phyloP scores from a whole-genome alignment of 225 moss, liverwort and hornwort species.

The Physcomitrium patens region DNA sequence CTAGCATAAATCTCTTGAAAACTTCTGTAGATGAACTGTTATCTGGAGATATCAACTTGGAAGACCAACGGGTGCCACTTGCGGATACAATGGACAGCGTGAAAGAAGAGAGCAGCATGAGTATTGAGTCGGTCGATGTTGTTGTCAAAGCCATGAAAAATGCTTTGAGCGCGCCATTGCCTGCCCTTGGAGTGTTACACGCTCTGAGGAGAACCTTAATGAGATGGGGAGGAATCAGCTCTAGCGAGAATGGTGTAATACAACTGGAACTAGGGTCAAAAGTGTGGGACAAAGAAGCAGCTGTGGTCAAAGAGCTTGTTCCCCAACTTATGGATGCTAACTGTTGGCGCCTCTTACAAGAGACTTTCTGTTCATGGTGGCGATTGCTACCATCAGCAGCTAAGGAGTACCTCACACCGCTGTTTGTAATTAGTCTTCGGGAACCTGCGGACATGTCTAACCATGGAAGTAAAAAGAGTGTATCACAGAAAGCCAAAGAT shows the following conservation, averaged over 20 bases:
- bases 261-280: constrained; percentile 59
- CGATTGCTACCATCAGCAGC: constrained; percentile 65
- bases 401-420: constrained; percentile 77
- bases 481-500: constrained; percentile 40
- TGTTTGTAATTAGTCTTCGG: constrained; percentile 68
- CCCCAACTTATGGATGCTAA: constrained; percentile 71
- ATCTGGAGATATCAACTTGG: constrained; percentile 21
- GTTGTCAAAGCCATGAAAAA: constrained; percentile 65
- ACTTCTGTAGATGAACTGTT: constrained; percentile 25
- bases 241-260: constrained; percentile 37
- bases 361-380: constrained; percentile 93
- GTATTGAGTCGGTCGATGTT: constrained; percentile 38
- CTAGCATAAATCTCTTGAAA: constrained; percentile 24
- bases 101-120: constrained; percentile 29
- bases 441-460: constrained; percentile 44
- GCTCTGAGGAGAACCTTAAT: constrained; percentile 42
- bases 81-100: constrained; percentile 43
- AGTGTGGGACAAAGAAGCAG: constrained; percentile 72
- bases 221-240: constrained; percentile 36
- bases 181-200: constrained; percentile 65
- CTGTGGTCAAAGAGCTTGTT: constrained; percentile 75
- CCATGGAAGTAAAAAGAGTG: constrained; percentile 38
- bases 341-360: constrained; percentile 81
- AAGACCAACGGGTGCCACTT: constrained; percentile 25
- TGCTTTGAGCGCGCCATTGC: constrained; percentile 65